Evolutionary conservation across 805 yeast species (phyloP).

Genomic region (Wickerhamiella azyma): DNA sequence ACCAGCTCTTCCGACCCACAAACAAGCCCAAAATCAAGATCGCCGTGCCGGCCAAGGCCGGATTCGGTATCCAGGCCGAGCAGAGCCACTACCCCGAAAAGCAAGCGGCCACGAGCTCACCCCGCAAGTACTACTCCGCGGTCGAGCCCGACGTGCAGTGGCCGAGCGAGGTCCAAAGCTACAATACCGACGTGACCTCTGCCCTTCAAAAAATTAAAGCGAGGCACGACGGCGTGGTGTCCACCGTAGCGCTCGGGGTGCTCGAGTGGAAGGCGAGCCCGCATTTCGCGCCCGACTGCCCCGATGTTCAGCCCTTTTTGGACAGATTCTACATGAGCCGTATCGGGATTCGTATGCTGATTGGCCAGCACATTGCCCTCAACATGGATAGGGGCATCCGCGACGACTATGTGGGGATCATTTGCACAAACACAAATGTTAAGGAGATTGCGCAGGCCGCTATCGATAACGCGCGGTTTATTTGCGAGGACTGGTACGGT

Average conservation of each 20-base stretch:
- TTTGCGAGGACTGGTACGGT: conserved; percentile 85
- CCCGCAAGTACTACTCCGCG: conserved; percentile 36
- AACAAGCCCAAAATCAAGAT: conserved; percentile 13
- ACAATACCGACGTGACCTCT: conserved; percentile 53
- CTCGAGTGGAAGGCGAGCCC: conserved; percentile 67
- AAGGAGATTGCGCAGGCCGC: conserved; percentile 77
- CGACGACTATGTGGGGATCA: conserved; percentile 73
- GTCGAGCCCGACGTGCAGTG: conserved; percentile 44
- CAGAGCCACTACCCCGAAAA: conserved; percentile 12
- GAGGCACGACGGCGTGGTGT: conserved; percentile 85
- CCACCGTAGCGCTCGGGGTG: conserved; percentile 85
- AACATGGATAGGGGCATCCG: conserved; percentile 47
- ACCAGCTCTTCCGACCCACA: conserved; percentile 20
- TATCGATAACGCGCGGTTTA: conserved; percentile 76
- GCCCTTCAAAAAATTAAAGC: conserved; percentile 58
- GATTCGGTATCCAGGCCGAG: conserved; percentile 25
- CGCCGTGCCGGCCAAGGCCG: conserved; percentile 15
- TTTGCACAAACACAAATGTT: conserved; percentile 72
- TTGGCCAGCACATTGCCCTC: conserved; percentile 86
- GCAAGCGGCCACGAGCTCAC: not conserved
- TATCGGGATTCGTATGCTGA: conserved; percentile 83
- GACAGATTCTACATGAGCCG: conserved; percentile 83
- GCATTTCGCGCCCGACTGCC: conserved; percentile 40
- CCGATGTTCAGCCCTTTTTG: conserved; percentile 63
- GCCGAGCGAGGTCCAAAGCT: conserved; percentile 62